Evolutionary conservation across 176 grass and related monocot species (phyloP).

Genomic region (Ensete glaucum): DNA sequence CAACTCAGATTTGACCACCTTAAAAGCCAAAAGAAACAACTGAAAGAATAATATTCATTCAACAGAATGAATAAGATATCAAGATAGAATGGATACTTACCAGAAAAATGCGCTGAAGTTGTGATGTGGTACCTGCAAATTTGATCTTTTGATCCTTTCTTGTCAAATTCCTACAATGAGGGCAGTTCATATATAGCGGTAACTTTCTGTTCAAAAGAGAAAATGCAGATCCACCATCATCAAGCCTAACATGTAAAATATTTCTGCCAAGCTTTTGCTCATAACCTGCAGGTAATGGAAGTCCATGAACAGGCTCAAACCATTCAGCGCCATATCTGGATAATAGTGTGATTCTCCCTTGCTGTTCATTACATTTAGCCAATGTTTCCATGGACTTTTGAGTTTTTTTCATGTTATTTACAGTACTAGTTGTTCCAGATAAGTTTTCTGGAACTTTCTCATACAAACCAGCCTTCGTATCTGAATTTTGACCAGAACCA

Average conservation of each 20-base stretch:
- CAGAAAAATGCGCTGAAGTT: slow-evolving; percentile 89
- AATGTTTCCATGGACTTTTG: slow-evolving; percentile 27
- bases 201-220: slow-evolving; percentile 80
- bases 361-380: slow-evolving; percentile 38
- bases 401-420: slow-evolving; percentile 29
- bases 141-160: slow-evolving; percentile 49
- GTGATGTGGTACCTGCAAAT: slow-evolving; percentile 56
- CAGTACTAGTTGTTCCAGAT: slow-evolving; percentile 17
- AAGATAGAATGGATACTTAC: slow-evolving; percentile 38
- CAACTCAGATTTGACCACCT: background rate
- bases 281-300: slow-evolving; percentile 27
- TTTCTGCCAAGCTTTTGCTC: slow-evolving; percentile 29
- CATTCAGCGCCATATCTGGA: slow-evolving; percentile 11
- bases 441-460: slow-evolving; percentile 38
- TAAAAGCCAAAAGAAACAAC: background rate
- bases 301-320: slow-evolving; percentile 21
- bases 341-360: slow-evolving; percentile 14
- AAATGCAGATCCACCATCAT: slow-evolving; percentile 70
- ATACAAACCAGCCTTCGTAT: slow-evolving; percentile 28
- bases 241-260: slow-evolving; percentile 37
- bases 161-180: slow-evolving; percentile 61
- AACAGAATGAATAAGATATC: slow-evolving; percentile 5
- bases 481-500: slow-evolving; percentile 22
- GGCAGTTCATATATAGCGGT: slow-evolving; percentile 94
- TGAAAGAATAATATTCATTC: background rate